Base-by-base conservation (phyloP, 306 rosid genomes). In the Sicyos baderoa region DNA sequence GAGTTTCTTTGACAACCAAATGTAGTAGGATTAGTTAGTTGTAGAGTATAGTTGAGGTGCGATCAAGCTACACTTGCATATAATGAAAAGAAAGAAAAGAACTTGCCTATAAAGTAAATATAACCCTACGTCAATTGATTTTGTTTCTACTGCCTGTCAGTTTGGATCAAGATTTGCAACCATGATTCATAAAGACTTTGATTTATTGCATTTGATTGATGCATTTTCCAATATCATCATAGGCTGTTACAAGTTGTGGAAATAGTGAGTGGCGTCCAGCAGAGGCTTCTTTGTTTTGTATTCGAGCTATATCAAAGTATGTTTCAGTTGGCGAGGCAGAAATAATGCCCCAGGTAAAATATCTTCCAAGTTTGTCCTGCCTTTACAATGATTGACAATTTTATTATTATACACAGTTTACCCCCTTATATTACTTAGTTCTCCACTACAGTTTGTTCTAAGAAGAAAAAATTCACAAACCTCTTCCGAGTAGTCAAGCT, bases 251-350 rank as follows among this genome's bases (percentile, higher is more conserved):
- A 70, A 53, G 87, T 75, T 87, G 81, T 78, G 84, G 88, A 66
- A 90, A 81, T 76, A 85, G 80, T 76, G 97, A 88, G 84, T 94
- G 99, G 99, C 88, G 89, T 53, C 89, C 90, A 51, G 96, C 90
- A 5, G 99, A 94, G 82, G 99, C 99, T 80, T 88, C 97, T 84
- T 80, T 94, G 74, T 94, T 94, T 77, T 91, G 99, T 79, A 90
- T 94, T 58, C 89, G 87, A 67, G 99, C 99, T 35, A 85, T 94
- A 82, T 88, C 97, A 80, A 84, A 66, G 69, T 86, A 90, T 76
- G 99, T 94, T 49, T 88, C 97, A 53, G 79, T 79, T 63, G 90
- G 86, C 71, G 99, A 94, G 85, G 80, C 92, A 56, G 95, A 88
- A 88, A 91, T 90, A 80, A 90, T 90, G 96, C 99, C 99, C 47